Evolutionary conservation across 306 rosid genomes (phyloP).

Genomic region (Vachellia collinsii): DNA sequence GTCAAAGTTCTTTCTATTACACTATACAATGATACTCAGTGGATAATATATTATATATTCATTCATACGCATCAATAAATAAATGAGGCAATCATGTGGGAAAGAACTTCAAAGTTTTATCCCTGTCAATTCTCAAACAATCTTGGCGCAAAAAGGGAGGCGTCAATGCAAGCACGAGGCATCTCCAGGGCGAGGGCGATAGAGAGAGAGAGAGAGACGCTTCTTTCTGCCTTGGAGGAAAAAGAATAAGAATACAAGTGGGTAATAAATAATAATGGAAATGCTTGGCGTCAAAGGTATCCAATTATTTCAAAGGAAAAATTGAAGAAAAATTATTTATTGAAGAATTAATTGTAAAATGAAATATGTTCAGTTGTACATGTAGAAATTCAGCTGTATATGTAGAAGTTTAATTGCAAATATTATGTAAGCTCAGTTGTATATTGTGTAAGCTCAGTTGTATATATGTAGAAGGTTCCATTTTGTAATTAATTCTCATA

Average conservation of each 20-base stretch:
- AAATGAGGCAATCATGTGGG: neutral
- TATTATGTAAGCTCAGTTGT: too few species aligned
- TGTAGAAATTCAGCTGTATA: too few species aligned
- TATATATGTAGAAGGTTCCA: too few species aligned
- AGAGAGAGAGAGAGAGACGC: neutral
- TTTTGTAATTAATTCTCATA: too few species aligned
- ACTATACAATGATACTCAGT: neutral
- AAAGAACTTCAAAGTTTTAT: neutral
- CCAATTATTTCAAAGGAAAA: neutral
- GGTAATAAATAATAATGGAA: neutral
- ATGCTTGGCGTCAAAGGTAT: neutral
- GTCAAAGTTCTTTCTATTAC: neutral
- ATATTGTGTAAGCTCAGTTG: too few species aligned
- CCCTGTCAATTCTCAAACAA: neutral
- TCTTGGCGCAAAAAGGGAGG: neutral
- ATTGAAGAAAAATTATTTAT: too few species aligned
- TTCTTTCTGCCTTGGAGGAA: neutral
- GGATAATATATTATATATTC: constrained; percentile 15
- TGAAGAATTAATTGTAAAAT: too few species aligned
- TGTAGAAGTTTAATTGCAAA: too few species aligned
- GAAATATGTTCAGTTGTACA: too few species aligned
- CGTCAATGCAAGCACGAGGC: neutral
- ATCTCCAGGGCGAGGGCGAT: neutral
- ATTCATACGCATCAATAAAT: neutral
- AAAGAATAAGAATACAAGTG: neutral